phyloP scores from a whole-genome alignment of 306 rosid species.

The apple (Malus domestica) region DNA sequence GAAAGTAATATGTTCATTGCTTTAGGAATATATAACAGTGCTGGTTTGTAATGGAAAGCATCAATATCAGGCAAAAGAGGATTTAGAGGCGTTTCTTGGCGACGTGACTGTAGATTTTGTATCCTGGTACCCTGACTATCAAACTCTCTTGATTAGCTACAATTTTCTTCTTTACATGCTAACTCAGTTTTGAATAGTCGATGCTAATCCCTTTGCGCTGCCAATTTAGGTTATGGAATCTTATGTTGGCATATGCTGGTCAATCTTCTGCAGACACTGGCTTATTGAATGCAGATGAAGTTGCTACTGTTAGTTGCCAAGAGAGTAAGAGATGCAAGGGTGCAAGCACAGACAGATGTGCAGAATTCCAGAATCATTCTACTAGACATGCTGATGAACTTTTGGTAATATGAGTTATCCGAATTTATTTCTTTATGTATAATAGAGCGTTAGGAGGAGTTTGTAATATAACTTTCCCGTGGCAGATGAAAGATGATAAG shows the following conservation, averaged over 20 bases:
- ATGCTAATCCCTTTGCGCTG: neutral
- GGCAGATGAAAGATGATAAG: neutral
- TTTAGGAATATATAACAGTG: slow-evolving; percentile 24
- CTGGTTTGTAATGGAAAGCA: slow-evolving; percentile 27
- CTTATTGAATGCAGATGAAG: neutral
- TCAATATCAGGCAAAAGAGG: slow-evolving; percentile 29
- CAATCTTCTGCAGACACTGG: neutral
- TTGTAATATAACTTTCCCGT: neutral
- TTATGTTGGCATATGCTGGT: neutral
- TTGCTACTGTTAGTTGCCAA: neutral
- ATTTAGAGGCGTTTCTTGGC: slow-evolving; percentile 25
- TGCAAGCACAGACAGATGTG: neutral
- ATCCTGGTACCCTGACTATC: slow-evolving; percentile 13
- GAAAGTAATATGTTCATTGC: neutral
- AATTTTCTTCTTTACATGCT: neutral
- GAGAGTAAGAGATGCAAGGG: neutral
- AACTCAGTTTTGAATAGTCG: neutral
- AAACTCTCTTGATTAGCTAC: neutral
- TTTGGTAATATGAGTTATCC: neutral
- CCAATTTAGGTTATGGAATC: slow-evolving; percentile 21
- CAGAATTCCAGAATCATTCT: neutral
- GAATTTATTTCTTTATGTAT: neutral
- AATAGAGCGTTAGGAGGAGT: neutral
- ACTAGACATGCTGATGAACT: neutral
- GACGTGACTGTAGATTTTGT: slow-evolving; percentile 18